Evolutionary conservation across 2,329 filamentous ascomycete genomes (phyloP).

Genomic region (Corynespora cassiicola): DNA sequence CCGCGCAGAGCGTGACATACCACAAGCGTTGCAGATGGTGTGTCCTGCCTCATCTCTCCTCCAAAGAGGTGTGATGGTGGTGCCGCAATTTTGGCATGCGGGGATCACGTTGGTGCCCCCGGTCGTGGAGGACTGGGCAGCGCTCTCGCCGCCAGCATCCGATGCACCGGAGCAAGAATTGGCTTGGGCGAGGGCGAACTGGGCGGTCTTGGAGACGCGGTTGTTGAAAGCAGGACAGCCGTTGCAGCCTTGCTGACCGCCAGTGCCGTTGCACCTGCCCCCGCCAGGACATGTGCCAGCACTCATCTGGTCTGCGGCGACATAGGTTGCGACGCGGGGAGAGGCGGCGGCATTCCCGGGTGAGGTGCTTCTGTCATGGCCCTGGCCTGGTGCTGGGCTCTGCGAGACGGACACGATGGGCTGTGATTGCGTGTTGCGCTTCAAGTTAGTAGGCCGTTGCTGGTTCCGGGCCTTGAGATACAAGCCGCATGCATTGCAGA

Average conservation of each 20-base stretch:
- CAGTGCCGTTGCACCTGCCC: conserved; percentile 94
- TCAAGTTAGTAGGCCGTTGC: conserved; percentile 86
- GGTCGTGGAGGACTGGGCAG: conserved; percentile 30
- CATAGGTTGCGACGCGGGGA: conserved; percentile 69
- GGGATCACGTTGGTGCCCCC: conserved; percentile 71
- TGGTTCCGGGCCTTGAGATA: conserved; percentile 95
- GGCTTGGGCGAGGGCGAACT: conserved; percentile 64
- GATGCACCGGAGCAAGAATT: conserved; percentile 31
- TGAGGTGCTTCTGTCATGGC: conserved; percentile 47
- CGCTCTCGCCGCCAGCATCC: conserved; percentile 23
- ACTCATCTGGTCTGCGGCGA: conserved; percentile 75
- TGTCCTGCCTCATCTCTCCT: conserved; percentile 91
- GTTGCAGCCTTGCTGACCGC: conserved; percentile 91
- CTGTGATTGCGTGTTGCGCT: conserved; percentile 67
- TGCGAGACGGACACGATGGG: conserved; percentile 38
- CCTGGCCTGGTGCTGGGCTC: conserved; percentile 48
- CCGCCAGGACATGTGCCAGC: conserved; percentile 94
- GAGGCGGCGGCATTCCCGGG: conserved; percentile 46
- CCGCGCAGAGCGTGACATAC: conserved; percentile 62
- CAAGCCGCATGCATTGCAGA: conserved; percentile 96
- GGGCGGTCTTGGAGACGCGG: conserved; percentile 84
- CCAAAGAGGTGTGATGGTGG: conserved; percentile 96
- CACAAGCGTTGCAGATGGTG: conserved; percentile 98
- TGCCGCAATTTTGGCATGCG: conserved; percentile 95
- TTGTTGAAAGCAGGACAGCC: conserved; percentile 99